Base-by-base conservation (phyloP, 257 asterid genomes). In the Nicotiana obtusifolia region DNA sequence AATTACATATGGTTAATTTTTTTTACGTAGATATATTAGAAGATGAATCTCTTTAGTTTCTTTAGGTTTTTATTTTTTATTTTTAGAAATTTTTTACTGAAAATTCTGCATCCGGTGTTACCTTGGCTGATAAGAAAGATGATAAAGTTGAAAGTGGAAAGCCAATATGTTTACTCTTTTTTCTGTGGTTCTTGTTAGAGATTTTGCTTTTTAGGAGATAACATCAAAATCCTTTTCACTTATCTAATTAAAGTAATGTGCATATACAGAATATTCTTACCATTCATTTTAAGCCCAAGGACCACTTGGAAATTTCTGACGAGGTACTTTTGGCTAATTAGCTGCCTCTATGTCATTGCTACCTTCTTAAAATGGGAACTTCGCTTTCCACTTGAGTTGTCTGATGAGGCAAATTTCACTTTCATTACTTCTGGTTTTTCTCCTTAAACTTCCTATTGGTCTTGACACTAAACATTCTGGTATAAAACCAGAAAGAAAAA, bases 331-430 rank as follows among this genome's bases (percentile, higher is more conserved):
- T 49, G 26, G 10, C 10, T 3, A 30, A 3, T 68, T 20, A 69
- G 44, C 60, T 80, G 19, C 77, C 64, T 44, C 83, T 47, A 24
- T 65, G 31, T 80, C 65, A 52, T 28, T 22, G 41, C 0, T 73
- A 59, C 73, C 82, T 78, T 78, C 69, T 59, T 20, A 78, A 60
- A 60, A 13, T 78, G 82, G 82, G 60, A 64, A 60, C 67, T 56
- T 78, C 60, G 54, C 22, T 60, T 78, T 60, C 22, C 59, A 37
- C 22, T 47, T 59, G 44, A 60, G 59, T 41, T 60, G 41, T 78
- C 73, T 78, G 20, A 49, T 24, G 24, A n/a, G 26, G 41, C 31
- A 35, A 57, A 78, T 78, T 31, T 78, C 73, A 60, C 73, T 78
- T 60, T 78, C 82, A 78, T 60, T 44, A 7, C 10, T 57, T 64